phyloP scores from a whole-genome alignment of 768 basidiomycete genomes.

The Suillus occidentalis region DNA sequence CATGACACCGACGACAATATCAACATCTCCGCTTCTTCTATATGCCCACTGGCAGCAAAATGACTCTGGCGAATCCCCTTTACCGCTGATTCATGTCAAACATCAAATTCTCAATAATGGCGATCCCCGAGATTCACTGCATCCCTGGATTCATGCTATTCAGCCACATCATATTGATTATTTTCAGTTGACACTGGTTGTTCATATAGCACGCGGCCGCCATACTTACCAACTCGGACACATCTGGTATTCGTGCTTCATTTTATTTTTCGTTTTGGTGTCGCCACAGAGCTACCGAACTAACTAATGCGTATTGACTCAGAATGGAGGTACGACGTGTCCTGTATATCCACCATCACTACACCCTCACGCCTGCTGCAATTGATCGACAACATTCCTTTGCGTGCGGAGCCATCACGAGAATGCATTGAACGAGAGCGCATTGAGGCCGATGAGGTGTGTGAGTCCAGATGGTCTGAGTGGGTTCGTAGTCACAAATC shows the following conservation, averaged over 20 bases:
- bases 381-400: conserved; percentile 65
- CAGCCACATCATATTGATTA: not conserved
- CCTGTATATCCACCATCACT: conserved; percentile 63
- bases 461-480: conserved; percentile 58
- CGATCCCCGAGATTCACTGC: too few relatives aligned
- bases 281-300: not conserved
- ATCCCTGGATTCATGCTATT: not conserved
- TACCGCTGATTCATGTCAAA: not conserved
- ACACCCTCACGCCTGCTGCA: conserved; percentile 74
- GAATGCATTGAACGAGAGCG: conserved; percentile 68
- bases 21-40: not conserved
- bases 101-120: not conserved
- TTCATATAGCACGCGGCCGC: not conserved
- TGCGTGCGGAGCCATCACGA: conserved; percentile 69
- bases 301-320: conserved; percentile 19
- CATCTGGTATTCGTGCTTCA: not conserved
- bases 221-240: not conserved
- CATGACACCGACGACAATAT: not conserved
- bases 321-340: conserved; percentile 86
- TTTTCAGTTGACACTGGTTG: not conserved
- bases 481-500: conserved; percentile 45
- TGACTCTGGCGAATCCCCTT: not conserved
- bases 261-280: not conserved
- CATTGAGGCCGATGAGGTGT: conserved; percentile 80
- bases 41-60: not conserved